These are phyloP conservation scores for Pyrus hybrid DNA, from an alignment of 331 rosid species.

Conservation along the genomic window DNA sequence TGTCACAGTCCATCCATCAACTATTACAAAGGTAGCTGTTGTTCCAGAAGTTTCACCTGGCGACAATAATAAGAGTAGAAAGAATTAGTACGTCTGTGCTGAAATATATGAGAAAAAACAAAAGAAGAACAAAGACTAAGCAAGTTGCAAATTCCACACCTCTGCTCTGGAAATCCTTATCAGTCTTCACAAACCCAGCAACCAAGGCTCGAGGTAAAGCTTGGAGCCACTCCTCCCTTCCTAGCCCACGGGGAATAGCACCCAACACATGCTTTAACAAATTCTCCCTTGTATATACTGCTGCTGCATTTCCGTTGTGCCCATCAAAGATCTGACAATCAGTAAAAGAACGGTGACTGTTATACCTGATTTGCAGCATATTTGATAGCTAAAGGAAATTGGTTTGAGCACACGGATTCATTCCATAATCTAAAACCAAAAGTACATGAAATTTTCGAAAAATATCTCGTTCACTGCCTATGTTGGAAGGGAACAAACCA, in stretches of 20 bases:
- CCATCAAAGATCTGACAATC: constrained; percentile 81
- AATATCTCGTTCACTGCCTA: not conserved
- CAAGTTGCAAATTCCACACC: constrained; percentile 32
- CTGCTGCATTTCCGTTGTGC: constrained; percentile 96
- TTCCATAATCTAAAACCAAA: not conserved
- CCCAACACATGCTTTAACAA: constrained; percentile 77
- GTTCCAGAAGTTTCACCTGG: constrained; percentile 97
- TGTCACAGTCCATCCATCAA: constrained; percentile 96
- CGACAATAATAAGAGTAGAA: constrained; percentile 10
- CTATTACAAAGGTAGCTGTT: constrained; percentile 84
- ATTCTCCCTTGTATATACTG: constrained; percentile 68
- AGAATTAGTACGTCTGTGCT: not conserved
- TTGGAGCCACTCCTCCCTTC: constrained; percentile 94
- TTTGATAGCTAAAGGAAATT: constrained; percentile 9
- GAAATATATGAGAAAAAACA: not conserved
- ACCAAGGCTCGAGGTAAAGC: constrained; percentile 92
- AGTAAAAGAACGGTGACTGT: constrained; percentile 1
- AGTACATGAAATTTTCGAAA: not conserved
- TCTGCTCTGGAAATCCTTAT: constrained; percentile 85
- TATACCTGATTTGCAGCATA: not conserved
- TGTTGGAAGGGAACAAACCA: not conserved
- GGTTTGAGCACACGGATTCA: constrained; percentile 6
- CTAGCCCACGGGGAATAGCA: constrained; percentile 76
- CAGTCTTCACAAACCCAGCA: constrained; percentile 93
- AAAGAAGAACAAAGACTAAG: not conserved